phyloP scores from a whole-genome alignment of 1,139 yeast species.

The Taphrina wiesneri region DNA sequence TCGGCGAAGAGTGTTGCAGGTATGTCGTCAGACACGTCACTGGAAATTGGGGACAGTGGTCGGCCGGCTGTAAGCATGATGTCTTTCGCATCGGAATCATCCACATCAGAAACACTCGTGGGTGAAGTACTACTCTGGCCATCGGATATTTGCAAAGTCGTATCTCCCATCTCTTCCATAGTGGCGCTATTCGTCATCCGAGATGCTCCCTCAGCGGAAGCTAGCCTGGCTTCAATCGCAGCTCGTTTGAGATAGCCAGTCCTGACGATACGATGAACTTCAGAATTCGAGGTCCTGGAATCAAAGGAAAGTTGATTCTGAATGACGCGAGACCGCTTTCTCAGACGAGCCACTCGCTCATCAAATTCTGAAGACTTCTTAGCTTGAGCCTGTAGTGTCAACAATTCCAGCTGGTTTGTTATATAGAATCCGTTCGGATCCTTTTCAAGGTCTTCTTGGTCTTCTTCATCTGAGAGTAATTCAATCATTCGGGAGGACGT shows the following conservation, averaged over 20 bases:
- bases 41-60: neutral
- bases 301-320: conserved; percentile 11
- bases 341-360: neutral
- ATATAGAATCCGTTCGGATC: conserved; percentile 8
- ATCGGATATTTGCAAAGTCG: neutral
- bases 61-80: neutral
- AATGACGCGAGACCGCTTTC: conserved; percentile 26
- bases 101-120: neutral
- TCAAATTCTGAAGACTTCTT: neutral
- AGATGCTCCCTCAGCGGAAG: neutral
- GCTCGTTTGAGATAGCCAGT: conserved; percentile 17
- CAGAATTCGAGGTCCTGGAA: neutral
- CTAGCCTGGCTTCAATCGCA: neutral
- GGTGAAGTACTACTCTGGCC: neutral
- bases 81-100: neutral
- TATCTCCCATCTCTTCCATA: neutral
- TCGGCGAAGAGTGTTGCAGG: neutral
- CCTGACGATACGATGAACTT: conserved; percentile 12
- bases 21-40: conserved; percentile 5
- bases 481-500: conserved; percentile 17
- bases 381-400: conserved; percentile 3
- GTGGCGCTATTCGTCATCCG: neutral
- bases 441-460: conserved; percentile 17
- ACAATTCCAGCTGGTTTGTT: conserved; percentile 7
- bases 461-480: conserved; percentile 27